Base-by-base conservation (phyloP, 177 flowering plant species). In the Tripterygium wilfordii region DNA sequence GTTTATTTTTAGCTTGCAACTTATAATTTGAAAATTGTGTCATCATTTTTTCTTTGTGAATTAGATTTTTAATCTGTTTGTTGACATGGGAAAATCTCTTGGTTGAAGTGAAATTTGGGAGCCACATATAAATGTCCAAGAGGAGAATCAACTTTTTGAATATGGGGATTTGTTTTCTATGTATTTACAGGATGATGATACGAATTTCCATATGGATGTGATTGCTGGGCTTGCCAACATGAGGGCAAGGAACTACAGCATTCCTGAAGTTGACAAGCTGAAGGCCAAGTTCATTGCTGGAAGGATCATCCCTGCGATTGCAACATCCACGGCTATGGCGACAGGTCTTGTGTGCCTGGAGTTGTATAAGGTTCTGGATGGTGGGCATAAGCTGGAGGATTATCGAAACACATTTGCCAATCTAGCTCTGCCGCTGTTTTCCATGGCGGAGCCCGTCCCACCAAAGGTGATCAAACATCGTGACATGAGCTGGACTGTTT, bases 121-220 rank as follows among this genome's bases (percentile, higher is more conserved):
- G n/a, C n/a, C n/a, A n/a, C n/a, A n/a, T n/a, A n/a, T n/a, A n/a
- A n/a, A n/a, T n/a, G n/a, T n/a, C n/a, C n/a, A n/a, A n/a, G n/a
- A n/a, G n/a, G n/a, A n/a, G n/a, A n/a, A n/a, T n/a, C n/a, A n/a
- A n/a, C n/a, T n/a, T n/a, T n/a, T n/a, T n/a, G n/a, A n/a, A n/a
- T n/a, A n/a, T n/a, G n/a, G n/a, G n/a, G n/a, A n/a, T n/a, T n/a
- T n/a, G n/a, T n/a, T n/a, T n/a, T n/a, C n/a, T n/a, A n/a, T n/a
- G n/a, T n/a, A n/a, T n/a, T n/a, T n/a, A n/a, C 83, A 89, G 97
- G 97, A 89, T 56, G 94, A 89, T 68, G 97, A 89, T 39, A 72
- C 83, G 12, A 89, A 89, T 51, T 87, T 70, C 52, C 96, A 89
- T 36, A 87, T 84, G 90, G 97, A 87, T 50, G 15, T 79, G 43